phyloP scores from a whole-genome alignment of 371 early-diverging fungal species.

The Fennellomyces sp. region DNA sequence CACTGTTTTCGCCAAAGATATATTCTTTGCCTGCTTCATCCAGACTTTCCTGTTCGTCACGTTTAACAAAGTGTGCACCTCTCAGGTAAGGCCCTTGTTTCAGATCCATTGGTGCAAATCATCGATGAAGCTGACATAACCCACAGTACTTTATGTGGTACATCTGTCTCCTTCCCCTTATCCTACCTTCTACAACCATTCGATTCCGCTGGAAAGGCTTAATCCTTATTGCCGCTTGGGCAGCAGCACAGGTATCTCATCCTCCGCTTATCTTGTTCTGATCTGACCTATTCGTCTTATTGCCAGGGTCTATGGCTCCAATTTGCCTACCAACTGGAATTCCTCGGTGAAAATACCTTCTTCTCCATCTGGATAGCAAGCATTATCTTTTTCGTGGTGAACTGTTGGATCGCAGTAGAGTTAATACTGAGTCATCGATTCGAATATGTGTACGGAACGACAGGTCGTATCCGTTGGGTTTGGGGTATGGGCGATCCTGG shows the following conservation, averaged over 20 bases:
- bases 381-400: conserved; percentile 64
- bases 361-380: conserved; percentile 75
- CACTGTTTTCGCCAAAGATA: conserved; percentile 74
- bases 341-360: conserved; percentile 84
- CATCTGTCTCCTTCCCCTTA: conserved; percentile 86
- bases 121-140: neutral
- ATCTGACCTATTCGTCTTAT: neutral
- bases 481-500: conserved; percentile 58
- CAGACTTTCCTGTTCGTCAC: conserved; percentile 97
- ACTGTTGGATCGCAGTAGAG: conserved; percentile 73
- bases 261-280: neutral
- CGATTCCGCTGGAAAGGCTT: conserved; percentile 60
- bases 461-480: conserved; percentile 57
- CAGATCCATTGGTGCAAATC: too few species aligned
- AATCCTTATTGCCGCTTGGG: conserved; percentile 72
- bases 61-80: conserved; percentile 96
- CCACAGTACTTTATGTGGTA: conserved; percentile 98
- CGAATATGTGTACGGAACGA: conserved; percentile 54
- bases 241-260: conserved; percentile 59
- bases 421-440: conserved; percentile 60
- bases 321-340: conserved; percentile 86
- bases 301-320: conserved; percentile 81
- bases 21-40: conserved; percentile 85
- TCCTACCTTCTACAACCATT: conserved; percentile 72
- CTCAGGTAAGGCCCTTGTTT: conserved; percentile 71